A percentile compares a stretch with the other conserved stretches of the same genome.
Evolutionary conservation across 768 basidiomycete species (phyloP).

Genomic region (Kwoniella europaea): DNA sequence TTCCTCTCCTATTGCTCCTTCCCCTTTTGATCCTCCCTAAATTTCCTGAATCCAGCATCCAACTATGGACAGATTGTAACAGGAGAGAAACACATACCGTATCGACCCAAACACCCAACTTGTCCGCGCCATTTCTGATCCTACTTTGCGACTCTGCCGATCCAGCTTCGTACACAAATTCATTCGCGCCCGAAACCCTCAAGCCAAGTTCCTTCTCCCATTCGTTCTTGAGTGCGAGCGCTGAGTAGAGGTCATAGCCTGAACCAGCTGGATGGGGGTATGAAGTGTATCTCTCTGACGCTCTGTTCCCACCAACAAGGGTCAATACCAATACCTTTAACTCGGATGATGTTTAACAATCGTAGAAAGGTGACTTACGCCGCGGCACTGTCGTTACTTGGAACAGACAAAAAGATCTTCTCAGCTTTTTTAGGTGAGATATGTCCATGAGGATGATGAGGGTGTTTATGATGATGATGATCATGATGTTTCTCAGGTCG

Average conservation of each 20-base stretch:
- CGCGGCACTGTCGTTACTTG: constrained; percentile 50
- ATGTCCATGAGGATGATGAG: constrained; percentile 16
- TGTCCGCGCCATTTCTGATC: constrained; percentile 34
- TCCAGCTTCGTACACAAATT: constrained; percentile 53
- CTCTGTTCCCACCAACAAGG: constrained; percentile 30
- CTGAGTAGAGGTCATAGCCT: constrained; percentile 52
- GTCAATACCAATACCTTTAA: neutral
- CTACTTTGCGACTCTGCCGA: constrained; percentile 42
- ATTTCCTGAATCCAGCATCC: too few relatives aligned
- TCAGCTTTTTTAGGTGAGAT: constrained; percentile 49
- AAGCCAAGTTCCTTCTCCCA: constrained; percentile 53
- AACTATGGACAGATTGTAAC: too few relatives aligned
- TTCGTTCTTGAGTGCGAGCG: constrained; percentile 53
- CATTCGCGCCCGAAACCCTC: constrained; percentile 43
- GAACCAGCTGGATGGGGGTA: constrained; percentile 54
- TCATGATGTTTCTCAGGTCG: neutral
- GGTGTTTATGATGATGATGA: constrained; percentile 10
- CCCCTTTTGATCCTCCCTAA: too few relatives aligned
- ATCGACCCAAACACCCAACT: constrained; percentile 56
- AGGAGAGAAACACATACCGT: constrained; percentile 31
- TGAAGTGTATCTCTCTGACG: constrained; percentile 49
- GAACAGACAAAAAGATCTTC: constrained; percentile 51
- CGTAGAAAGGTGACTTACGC: constrained; percentile 40
- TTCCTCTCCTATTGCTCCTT: too few relatives aligned
- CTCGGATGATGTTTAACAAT: neutral